A percentile compares a stretch with the other conserved stretches of the same genome.
These are phyloP conservation scores for Candida odintsovae DNA, from an alignment of 805 yeast species.

Conservation along the genomic window DNA sequence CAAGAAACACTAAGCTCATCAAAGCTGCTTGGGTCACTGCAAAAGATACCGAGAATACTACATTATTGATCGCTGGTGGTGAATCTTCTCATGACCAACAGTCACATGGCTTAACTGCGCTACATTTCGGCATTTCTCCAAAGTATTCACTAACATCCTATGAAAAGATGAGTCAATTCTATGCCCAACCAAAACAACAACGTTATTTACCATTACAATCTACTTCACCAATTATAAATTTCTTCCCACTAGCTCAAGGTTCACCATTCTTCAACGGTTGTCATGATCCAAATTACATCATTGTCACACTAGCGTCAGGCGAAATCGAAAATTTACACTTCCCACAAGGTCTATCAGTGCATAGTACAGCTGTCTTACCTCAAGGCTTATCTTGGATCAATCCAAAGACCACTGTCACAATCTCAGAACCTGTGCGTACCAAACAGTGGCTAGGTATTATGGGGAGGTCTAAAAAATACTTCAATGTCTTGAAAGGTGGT, in stretches of 20 bases:
- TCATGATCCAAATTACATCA: constrained; percentile 65
- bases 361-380: constrained; percentile 63
- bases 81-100: constrained; percentile 39
- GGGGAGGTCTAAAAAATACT: constrained; percentile 37
- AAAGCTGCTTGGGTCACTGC: constrained; percentile 75
- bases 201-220: constrained; percentile 50
- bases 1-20: constrained; percentile 32
- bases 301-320: constrained; percentile 58
- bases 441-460: constrained; percentile 79
- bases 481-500: constrained; percentile 71
- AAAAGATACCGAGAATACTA: constrained; percentile 73
- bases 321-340: constrained; percentile 56
- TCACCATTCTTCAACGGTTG: constrained; percentile 78
- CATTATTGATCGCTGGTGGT: constrained; percentile 66
- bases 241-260: constrained; percentile 49
- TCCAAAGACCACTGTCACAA: constrained; percentile 58
- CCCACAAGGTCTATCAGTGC: constrained; percentile 48
- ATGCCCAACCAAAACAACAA: constrained; percentile 53
- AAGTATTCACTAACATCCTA: constrained; percentile 77
- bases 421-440: constrained; percentile 51
- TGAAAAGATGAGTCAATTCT: constrained; percentile 74
- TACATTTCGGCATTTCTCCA: constrained; percentile 79
- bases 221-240: constrained; percentile 35
- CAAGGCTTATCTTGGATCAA: constrained; percentile 74
- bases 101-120: constrained; percentile 41